Evolutionary conservation across 768 basidiomycete genomes (phyloP).

Genomic region (Phanerochaete carnosa): DNA sequence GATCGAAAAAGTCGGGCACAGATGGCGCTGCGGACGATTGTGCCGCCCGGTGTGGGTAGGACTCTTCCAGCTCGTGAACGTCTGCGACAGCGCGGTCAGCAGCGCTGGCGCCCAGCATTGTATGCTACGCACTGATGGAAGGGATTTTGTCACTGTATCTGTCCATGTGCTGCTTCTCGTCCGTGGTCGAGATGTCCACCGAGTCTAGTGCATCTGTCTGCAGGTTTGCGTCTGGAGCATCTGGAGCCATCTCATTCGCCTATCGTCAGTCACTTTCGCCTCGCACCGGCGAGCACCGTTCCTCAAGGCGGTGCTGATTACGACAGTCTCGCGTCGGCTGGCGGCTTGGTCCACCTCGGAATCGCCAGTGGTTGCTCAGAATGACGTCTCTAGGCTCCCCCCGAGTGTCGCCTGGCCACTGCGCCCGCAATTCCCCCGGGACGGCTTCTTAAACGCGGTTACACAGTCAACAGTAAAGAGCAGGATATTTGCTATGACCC

Average conservation of each 20-base stretch:
- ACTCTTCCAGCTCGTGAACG: background rate
- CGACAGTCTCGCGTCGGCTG: background rate
- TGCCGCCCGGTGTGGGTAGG: background rate
- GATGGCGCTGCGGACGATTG: background rate
- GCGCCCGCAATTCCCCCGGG: background rate
- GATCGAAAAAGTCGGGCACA: conserved; percentile 21
- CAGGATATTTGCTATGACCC: too few relatives aligned
- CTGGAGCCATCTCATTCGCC: background rate
- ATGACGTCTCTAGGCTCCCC: background rate
- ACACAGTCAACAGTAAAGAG: too few relatives aligned
- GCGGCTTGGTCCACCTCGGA: background rate
- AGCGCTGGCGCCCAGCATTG: background rate
- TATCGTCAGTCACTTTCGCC: background rate
- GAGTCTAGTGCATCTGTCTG: background rate
- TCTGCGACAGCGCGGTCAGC: background rate
- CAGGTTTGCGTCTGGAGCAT: background rate
- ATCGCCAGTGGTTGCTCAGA: background rate
- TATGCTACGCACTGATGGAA: background rate
- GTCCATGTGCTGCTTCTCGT: background rate
- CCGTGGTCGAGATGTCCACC: background rate
- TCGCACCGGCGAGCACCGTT: background rate
- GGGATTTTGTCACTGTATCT: background rate
- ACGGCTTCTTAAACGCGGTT: background rate
- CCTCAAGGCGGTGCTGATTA: background rate
- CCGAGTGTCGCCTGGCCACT: background rate